Base-by-base conservation (phyloP, 768 basidiomycete genomes). In the Guyanaporus albipodus region DNA sequence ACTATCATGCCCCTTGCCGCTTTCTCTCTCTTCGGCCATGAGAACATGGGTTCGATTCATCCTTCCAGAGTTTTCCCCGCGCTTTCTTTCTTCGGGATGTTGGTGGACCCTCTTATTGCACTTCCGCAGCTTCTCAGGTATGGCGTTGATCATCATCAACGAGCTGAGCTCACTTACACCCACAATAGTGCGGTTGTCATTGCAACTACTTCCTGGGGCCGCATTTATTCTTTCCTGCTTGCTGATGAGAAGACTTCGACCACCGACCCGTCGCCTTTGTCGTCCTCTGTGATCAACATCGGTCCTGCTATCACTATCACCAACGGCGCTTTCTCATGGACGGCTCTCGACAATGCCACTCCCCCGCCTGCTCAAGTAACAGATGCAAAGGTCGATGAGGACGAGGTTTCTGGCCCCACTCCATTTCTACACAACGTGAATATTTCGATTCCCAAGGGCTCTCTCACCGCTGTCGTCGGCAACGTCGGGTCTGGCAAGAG, bases 1-100 rank as follows among this genome's bases (percentile, higher is more conserved):
- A 65, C 62, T 8, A 5, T 62, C 27, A 64, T 64, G 60, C 62
- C 62, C n/a, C 48, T 64, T 21, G 62, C 63, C 39, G 63, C 62
- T 9, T 64, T 64, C 43, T 64, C 62, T 6, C 48, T 64, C 28
- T 64, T 64, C 18, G 62, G 62, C 9, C 34, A 51, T 21, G 56
- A 64, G 47, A 51, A 60, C 38, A 60, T 65, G 58, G 60, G 60
- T 19, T 26, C 3, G 0, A 3, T 64, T 17, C 23, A 56, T 8
- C 9, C 56, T 26, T 48, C 56, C 11, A 63, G 56, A 33, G 42
- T 64, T 15, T 64, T 64, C 35, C 62, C 62, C 2, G 63, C 62
- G 3, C 52, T 64, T 35, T 62, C 61, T 14, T 65, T 65, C 58
- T 65, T 64, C 31, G 60, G 60, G 14, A 54, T 64, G 63, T 44